Base-by-base conservation (phyloP, 208 protist genomes). In the Tetramitus jugosus region DNA sequence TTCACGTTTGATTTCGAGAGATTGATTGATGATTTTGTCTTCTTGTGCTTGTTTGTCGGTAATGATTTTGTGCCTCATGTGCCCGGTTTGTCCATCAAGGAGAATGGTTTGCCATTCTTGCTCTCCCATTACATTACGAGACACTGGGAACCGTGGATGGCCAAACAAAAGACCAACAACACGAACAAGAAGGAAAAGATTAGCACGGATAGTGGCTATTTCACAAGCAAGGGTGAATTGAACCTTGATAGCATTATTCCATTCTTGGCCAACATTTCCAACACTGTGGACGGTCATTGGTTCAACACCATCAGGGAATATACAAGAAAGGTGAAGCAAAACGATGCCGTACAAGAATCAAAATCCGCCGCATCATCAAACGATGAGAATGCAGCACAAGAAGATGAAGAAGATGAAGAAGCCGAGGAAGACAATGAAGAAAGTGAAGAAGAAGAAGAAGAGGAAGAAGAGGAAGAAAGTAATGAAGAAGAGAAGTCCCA, bases 1-100 rank as follows among this genome's bases (percentile, higher is more conserved):
- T 10, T 33, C 23, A 39, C 68, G 8, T 89, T 76, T 42, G 61
- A 89, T 37, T 78, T 91, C 26, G 87, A 95, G 76, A 71, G 89
- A 10, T 31, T 91, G 0, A 83, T 96, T 23, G 67, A 74, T 83
- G 97, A 99, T 83, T 96, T 98, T 43, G 90, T 99, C 10, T 96
- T 99, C 76, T 83, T 98, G 8, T 90, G 95, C 82, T 95, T 98
- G 67, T 92, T 99, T 76, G 94, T 95, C 78, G 97, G 97, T 39
- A 99, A 99, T 84, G 97, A 99, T 85, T 99, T 99, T 80, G 83
- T 99, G 42, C 96, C 96, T 3, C 87, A 92, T 49, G 42, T 96
- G 4, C 92, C 95, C 3, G 83, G 91, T 33, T 85, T 99, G 6
- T 90, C 96, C 31, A 98, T 99, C 60, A 82, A 89, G 64, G 89